These are phyloP conservation scores for Glycine latifolia DNA, from an alignment of 306 rosid species.

Conservation along the genomic window DNA sequence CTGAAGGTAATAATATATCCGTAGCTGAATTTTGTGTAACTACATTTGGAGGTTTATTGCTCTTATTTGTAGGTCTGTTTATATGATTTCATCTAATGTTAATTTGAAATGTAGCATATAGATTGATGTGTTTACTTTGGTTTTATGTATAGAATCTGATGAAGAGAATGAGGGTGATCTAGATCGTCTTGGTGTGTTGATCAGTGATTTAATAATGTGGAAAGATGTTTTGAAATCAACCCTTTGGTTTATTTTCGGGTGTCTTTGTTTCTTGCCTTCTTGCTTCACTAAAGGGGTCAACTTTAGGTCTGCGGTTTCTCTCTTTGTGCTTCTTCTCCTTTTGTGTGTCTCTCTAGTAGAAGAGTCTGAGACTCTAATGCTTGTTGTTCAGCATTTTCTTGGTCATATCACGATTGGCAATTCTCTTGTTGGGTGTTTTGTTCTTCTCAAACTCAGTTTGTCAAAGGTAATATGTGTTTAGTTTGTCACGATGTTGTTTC, in stretches of 20 bases:
- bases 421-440: conserved; percentile 68
- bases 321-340: not conserved
- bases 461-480: conserved; percentile 61
- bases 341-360: not conserved
- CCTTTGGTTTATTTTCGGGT: conserved; percentile 91
- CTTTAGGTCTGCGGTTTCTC: conserved; percentile 60
- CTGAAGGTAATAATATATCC: not conserved
- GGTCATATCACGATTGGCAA: conserved; percentile 67
- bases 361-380: conserved; percentile 29
- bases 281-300: conserved; percentile 74
- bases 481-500: not conserved
- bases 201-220: conserved; percentile 82
- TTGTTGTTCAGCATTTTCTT: conserved; percentile 70
- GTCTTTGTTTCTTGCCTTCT: conserved; percentile 78
- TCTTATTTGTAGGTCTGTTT: not conserved
- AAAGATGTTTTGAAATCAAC: conserved; percentile 73
- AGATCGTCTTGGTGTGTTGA: conserved; percentile 62
- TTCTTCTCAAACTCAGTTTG: conserved; percentile 77
- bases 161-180: conserved; percentile 60
- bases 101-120: not conserved
- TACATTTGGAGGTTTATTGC: not conserved
- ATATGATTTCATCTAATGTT: conserved; percentile 18
- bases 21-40: not conserved
- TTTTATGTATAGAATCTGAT: conserved; percentile 55
- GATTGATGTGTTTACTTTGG: conserved; percentile 17